phyloP scores from a whole-genome alignment of 2,329 filamentous ascomycete species.

The Emmonsiellopsis sp. region DNA sequence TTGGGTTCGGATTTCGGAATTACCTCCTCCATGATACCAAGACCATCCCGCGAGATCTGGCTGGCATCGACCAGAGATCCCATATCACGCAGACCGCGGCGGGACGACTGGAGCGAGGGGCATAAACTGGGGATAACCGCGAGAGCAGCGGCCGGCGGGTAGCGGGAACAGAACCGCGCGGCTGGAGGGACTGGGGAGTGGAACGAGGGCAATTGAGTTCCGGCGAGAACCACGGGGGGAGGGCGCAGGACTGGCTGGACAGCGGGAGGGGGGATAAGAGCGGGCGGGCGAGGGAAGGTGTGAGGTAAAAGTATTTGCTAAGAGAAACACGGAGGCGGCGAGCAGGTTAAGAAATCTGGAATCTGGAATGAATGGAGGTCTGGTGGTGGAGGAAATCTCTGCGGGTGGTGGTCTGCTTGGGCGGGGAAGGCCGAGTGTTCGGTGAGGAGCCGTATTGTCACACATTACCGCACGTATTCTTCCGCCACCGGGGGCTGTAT shows the following conservation, averaged over 20 bases:
- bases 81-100: conserved; percentile 19
- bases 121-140: background rate
- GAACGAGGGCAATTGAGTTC: background rate
- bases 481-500: too few species aligned
- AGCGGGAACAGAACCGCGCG: conserved; percentile 27
- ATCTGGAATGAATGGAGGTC: background rate
- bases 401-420: too few species aligned
- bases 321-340: conserved; percentile 22
- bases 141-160: conserved; percentile 12
- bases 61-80: conserved; percentile 36
- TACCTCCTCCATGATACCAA: conserved; percentile 28
- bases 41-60: conserved; percentile 31
- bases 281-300: conserved; percentile 15
- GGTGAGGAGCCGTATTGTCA: too few species aligned
- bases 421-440: too few species aligned
- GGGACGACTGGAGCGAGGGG: background rate
- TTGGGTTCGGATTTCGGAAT: conserved; percentile 34
- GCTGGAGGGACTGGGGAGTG: background rate
- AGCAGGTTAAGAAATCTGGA: background rate
- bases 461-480: too few species aligned
- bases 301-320: conserved; percentile 36
- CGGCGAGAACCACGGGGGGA: conserved; percentile 5
- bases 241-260: conserved; percentile 15
- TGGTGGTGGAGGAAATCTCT: background rate
- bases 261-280: conserved; percentile 14